Base-by-base conservation (phyloP, 805 yeast genomes). In the Dipodascus geniculatus region DNA sequence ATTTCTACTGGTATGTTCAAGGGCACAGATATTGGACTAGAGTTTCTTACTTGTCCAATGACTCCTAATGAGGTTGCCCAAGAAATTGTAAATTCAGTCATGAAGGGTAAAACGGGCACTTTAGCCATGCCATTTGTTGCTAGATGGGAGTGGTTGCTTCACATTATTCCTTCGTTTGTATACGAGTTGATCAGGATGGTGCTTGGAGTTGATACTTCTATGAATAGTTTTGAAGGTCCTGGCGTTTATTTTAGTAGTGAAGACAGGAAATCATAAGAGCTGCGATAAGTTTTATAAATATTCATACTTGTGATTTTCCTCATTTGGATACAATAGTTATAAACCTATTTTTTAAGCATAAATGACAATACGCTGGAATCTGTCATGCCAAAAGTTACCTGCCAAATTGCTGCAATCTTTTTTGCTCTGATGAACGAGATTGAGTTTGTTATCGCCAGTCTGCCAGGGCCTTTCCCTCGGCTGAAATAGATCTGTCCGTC, bases 1-100 rank as follows among this genome's bases (percentile, higher is more conserved):
- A 67, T 87, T 52, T 77, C 73, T 54, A 87, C 95, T 0, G 62
- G 66, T 1, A 77, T 87, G 85, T 87, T 87, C 64, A 69, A 69
- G 22, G 78, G 81, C 1, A 85, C 87, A 1, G 57, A 68, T 23
- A 82, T 91, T 0, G 95, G 95, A 0, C 79, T 83, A 16, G 68
- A 74, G 1, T 61, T 83, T 4, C 67, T 85, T 38, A 95, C 95
- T 0, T 95, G 95, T 0, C 86, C 81, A 57, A 66, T 86, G 44
- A 81, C 81, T 14, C 85, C 90, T 0, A 64, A 63, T 3, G 74
- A 73, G 56, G 81, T 87, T 22, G 90, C 95, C 0, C 63, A 63
- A 1, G 68, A 68, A 28, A 74, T 87, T 1, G 65, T 79, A n/a
- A 31, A 33, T 1, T 57, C 59, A n/a, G 20, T 54, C 3, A 31